These are phyloP conservation scores for Jamesozyma lodderae DNA, from an alignment of 805 yeast genomes.

Conservation along the genomic window DNA sequence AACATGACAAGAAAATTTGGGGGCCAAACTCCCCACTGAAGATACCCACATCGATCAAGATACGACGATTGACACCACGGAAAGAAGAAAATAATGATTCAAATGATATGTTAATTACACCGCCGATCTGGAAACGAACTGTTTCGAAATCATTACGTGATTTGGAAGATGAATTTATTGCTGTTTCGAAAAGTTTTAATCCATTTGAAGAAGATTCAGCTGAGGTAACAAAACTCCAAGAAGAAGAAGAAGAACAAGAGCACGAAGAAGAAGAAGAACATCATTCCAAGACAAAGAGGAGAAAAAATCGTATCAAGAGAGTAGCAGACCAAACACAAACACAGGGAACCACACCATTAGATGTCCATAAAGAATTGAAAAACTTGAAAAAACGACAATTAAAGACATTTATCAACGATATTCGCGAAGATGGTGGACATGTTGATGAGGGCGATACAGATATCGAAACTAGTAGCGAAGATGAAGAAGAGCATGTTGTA, in stretches of 20 bases:
- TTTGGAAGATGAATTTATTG: slow-evolving; percentile 27
- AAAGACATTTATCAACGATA: slow-evolving; percentile 7
- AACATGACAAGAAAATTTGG: slow-evolving; percentile 7
- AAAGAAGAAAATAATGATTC: slow-evolving; percentile 15
- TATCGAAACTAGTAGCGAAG: neutral
- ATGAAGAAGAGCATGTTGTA: slow-evolving; percentile 1
- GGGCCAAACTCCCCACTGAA: slow-evolving; percentile 27
- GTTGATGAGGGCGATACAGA: slow-evolving; percentile 1
- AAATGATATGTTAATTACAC: slow-evolving; percentile 16
- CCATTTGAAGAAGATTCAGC: slow-evolving; percentile 1
- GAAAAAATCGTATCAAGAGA: slow-evolving; percentile 7
- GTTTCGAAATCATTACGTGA: slow-evolving; percentile 19
- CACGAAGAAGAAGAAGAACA: neutral
- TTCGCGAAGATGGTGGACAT: neutral
- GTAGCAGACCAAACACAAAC: slow-evolving; percentile 2
- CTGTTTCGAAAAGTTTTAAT: slow-evolving; percentile 4
- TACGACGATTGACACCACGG: slow-evolving; percentile 14
- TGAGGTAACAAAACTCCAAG: neutral
- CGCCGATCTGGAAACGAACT: slow-evolving; percentile 26
- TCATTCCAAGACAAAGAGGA: slow-evolving; percentile 8
- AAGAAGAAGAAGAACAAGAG: neutral
- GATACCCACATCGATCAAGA: slow-evolving; percentile 28
- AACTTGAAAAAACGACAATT: slow-evolving; percentile 20
- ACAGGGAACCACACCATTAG: slow-evolving; percentile 6
- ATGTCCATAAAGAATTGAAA: slow-evolving; percentile 20